These are phyloP conservation scores for Anethum foeniculum DNA, from an alignment of 140 eudicot genomes.

Conservation along the genomic window DNA sequence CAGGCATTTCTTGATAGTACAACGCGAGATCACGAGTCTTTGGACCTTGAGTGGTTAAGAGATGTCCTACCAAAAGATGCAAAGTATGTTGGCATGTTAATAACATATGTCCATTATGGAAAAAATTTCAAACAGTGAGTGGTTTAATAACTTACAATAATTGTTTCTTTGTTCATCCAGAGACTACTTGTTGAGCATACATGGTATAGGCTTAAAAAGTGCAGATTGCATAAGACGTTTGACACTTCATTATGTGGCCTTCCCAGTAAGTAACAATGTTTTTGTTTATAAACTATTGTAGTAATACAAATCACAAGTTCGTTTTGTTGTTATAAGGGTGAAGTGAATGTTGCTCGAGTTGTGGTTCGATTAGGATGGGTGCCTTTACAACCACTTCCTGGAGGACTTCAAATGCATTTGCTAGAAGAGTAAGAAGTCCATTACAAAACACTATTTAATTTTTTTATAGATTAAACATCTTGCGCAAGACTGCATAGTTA, in stretches of 20 bases:
- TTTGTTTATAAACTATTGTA: too few relatives aligned
- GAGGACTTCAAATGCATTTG: not conserved
- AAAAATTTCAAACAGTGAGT: not conserved
- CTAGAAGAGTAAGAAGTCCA: not conserved
- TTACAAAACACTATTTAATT: not conserved
- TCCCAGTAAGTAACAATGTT: not conserved
- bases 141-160: not conserved
- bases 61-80: conserved; percentile 1
- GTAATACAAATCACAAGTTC: not conserved
- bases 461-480: not conserved
- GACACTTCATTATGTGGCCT: not conserved
- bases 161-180: not conserved
- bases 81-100: not conserved
- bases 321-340: not conserved
- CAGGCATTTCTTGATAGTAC: not conserved
- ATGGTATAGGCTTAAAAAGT: not conserved
- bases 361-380: conserved; percentile 4
- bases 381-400: conserved; percentile 7
- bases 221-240: not conserved
- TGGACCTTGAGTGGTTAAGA: conserved; percentile 6
- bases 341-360: not conserved
- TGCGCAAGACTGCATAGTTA: not conserved
- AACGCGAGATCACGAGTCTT: not conserved
- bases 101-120: not conserved
- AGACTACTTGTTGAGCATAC: not conserved